Conservation (phyloP, 495 filamentous ascomycete species). For the Cenococcum geophilum region DNA sequence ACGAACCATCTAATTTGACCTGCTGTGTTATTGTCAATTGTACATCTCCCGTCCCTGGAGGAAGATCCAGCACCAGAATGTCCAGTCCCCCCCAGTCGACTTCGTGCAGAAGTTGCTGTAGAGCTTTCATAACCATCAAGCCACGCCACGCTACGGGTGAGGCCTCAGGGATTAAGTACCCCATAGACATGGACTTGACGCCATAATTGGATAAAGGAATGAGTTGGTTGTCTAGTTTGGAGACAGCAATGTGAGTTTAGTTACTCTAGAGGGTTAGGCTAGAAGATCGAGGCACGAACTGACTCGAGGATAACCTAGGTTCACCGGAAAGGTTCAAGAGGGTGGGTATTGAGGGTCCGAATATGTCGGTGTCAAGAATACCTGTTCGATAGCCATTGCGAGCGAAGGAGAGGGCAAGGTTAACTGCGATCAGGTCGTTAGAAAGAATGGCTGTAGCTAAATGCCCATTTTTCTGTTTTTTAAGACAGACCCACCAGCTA, state of each 20-base stretch:
- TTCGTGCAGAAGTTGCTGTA: constrained; percentile 90
- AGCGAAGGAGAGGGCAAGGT: constrained; percentile 80
- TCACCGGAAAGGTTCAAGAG: constrained; percentile 73
- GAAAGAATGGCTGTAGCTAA: background rate
- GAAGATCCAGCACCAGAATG: constrained; percentile 82
- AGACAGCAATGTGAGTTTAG: constrained; percentile 9
- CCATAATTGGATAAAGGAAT: constrained; percentile 91
- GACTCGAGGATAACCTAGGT: constrained; percentile 44
- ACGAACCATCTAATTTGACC: constrained; percentile 66
- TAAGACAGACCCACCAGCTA: constrained; percentile 54
- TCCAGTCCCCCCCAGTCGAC: constrained; percentile 85
- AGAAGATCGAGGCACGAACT: constrained; percentile 7
- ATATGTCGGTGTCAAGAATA: constrained; percentile 92
- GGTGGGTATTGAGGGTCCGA: constrained; percentile 90
- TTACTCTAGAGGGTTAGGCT: background rate
- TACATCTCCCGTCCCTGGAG: constrained; percentile 90
- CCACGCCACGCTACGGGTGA: constrained; percentile 89
- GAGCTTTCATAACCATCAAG: constrained; percentile 94
- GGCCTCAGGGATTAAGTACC: constrained; percentile 73
- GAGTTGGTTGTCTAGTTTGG: constrained; percentile 62
- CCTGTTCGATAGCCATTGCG: constrained; percentile 72
- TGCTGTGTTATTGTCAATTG: constrained; percentile 93
- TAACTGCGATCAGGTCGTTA: constrained; percentile 47
- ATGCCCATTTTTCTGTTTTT: background rate
- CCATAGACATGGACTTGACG: constrained; percentile 97